Base-by-base conservation (phyloP, 768 basidiomycete genomes). In the Agaricus bisporus region DNA sequence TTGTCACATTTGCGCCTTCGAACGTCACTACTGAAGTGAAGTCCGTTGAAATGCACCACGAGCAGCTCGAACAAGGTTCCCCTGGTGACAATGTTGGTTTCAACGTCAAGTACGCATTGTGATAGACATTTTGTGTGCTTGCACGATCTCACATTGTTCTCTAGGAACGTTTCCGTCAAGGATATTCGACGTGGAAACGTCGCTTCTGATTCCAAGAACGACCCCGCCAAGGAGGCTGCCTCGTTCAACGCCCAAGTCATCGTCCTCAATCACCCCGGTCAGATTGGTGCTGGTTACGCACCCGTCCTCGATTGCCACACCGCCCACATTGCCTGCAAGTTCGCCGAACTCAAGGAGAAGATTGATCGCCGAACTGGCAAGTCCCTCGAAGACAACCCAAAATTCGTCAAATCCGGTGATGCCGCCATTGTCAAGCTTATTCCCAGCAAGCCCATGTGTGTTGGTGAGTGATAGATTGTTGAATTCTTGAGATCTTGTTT, bases 21-120 rank as follows among this genome's bases (percentile, higher is more conserved):
- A 94, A 93, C 78, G 95, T 99, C 67, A 98, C 94, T 75, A 99
- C 97, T 78, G 97, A 99, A 92, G 97, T 99, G 82, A 98, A 98
- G 87, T 98, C 97, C 65, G 94, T 97, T 73, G 95, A 98, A 79
- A 98, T 98, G 95, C 94, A 95, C 70, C 94, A 95, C 85, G 92
- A 95, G 72, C 92, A 95, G 75, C 94, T 99, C 73, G 85, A 79
- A 70, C 80, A 91, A 74, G 97, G 95, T 77, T 61, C 78, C 59
- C 97, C 97, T 57, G 97, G 97, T 81, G 97, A 99, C 84, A 99
- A 99, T 75, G 95, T 99, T 69, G 92, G 93, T 62, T 98, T 97
- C 85, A 97, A 97, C 86, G 88, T 95, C 80, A 95, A 95, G 88
- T 88, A 62, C 22, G 84, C 68, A 7, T 15, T 61, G 55, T 51